Evolutionary conservation across 2,329 filamentous ascomycete species (phyloP).

Genomic region (Neofusicoccum sp.): DNA sequence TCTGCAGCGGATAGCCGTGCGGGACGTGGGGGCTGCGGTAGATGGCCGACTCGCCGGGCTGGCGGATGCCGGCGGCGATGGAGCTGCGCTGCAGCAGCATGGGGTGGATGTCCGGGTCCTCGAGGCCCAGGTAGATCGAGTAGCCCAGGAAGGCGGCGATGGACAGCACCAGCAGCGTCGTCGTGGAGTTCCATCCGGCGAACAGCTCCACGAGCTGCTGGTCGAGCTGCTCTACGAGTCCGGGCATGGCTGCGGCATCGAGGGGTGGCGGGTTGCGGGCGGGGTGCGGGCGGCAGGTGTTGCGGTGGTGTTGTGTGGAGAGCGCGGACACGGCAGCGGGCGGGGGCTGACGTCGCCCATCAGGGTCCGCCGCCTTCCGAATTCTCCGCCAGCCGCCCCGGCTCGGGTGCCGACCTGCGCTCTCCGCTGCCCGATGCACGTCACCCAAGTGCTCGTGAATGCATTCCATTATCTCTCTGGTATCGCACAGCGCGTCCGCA

Average conservation of each 20-base stretch:
- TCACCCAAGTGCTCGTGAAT: not conserved
- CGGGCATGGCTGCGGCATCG: slow-evolving; percentile 34
- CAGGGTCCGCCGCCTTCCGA: slow-evolving; percentile 7
- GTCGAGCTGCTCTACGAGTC: slow-evolving; percentile 67
- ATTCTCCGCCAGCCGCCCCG: too few species aligned
- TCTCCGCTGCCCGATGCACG: too few species aligned
- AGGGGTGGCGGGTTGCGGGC: slow-evolving; percentile 19
- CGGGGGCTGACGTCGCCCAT: slow-evolving; percentile 8
- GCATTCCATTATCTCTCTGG: slow-evolving; percentile 2
- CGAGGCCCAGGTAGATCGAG: slow-evolving; percentile 61
- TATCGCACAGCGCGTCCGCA: slow-evolving; percentile 13
- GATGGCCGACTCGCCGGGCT: slow-evolving; percentile 79
- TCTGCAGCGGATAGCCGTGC: slow-evolving; percentile 59
- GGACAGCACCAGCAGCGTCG: slow-evolving; percentile 66
- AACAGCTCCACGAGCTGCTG: slow-evolving; percentile 66
- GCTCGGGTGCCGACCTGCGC: too few species aligned
- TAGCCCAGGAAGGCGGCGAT: slow-evolving; percentile 69
- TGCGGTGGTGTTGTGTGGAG: not conserved
- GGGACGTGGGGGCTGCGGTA: slow-evolving; percentile 83
- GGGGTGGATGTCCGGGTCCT: slow-evolving; percentile 88
- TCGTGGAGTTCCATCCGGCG: slow-evolving; percentile 78
- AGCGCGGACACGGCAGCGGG: not conserved
- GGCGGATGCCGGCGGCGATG: slow-evolving; percentile 71
- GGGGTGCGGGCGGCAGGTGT: not conserved
- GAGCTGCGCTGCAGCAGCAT: slow-evolving; percentile 86